Conservation (phyloP, 345 rosid species). For the Nasturtium officinale region DNA sequence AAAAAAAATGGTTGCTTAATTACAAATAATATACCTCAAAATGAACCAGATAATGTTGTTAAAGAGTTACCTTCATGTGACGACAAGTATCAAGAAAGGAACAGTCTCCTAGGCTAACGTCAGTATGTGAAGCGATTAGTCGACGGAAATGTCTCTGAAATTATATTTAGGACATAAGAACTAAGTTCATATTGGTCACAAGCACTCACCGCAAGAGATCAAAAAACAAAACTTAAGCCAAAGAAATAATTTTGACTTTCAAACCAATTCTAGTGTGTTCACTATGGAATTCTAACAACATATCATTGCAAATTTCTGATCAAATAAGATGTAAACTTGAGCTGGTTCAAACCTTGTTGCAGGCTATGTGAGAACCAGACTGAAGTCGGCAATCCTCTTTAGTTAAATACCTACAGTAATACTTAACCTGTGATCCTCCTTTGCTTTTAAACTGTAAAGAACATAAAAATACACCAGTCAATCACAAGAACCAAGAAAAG, state of each 20-base stretch:
- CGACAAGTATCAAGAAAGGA: conserved; percentile 99
- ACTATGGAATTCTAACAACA: not conserved
- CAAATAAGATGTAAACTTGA: conserved; percentile 5
- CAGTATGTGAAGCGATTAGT: conserved; percentile 94
- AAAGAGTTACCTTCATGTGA: conserved; percentile 82
- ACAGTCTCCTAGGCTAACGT: conserved; percentile 90
- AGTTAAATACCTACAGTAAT: conserved; percentile 86
- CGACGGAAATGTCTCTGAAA: conserved; percentile 94
- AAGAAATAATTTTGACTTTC: not conserved
- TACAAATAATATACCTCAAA: not conserved
- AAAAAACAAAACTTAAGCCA: not conserved
- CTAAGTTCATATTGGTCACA: not conserved
- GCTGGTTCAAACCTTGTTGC: conserved; percentile 72
- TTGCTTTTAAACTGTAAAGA: conserved; percentile 83
- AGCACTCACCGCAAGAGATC: too few species aligned
- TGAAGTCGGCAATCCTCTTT: conserved; percentile 96
- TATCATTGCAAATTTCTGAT: not conserved
- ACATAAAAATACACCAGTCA: conserved; percentile 31
- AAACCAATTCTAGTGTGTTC: conserved; percentile 3
- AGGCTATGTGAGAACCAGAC: conserved; percentile 75
- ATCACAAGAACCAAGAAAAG: not conserved
- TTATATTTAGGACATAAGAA: not conserved
- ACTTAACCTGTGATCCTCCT: conserved; percentile 97
- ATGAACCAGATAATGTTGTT: not conserved
- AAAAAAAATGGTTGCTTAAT: conserved; percentile 10